Evolutionary conservation across 768 basidiomycete genomes (phyloP), one percentile per base, ranked within the genome.

Genomic region (Calocybe indica): DNA sequence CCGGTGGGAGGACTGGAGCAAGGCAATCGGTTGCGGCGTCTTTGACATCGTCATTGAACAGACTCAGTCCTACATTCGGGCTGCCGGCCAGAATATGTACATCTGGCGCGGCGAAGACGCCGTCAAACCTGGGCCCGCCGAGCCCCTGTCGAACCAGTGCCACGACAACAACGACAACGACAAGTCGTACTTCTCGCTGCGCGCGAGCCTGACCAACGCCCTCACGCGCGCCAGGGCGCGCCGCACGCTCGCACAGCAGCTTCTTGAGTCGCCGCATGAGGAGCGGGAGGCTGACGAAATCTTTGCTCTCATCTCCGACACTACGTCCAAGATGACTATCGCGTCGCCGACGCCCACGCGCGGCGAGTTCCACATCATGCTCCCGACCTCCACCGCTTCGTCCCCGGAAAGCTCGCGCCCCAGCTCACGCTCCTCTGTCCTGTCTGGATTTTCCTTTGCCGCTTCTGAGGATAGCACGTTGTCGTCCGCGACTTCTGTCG

Each of bases 401-500:
- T 22, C 22, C 22, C 22, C 58, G 1, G 55, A 51, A 13, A 59
- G 61, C 34, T 71, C 72, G n/a, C 63, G 70, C 6, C 66, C 72
- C 5, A 67, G 65, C 58, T 72, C 72, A 2, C 67, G 70, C 29
- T 69, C 65, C 11, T 73, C 72, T 6, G 59, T 55, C 40, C 50
- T 60, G 35, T 70, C 65, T n/a, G 37, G 47, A 14, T 61, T 59
- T 42, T 68, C 55, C 5, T 48, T 50, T 52, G 37, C 46, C 7
- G 47, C 50, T 22, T 66, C 69, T 11, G 45, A 54, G 7, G 49
- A 63, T 11, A 63, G 64, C 29, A 51, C 53, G 44, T 59, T 52
- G 10, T 55, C 60, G 39, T 40, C 54, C 47, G 32, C 39, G 13
- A 15, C 33, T 11, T 46, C 45, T 36, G 9, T 22, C 7, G n/a